Conservation (phyloP, 805 yeast genomes). For the Alloascoidea hylecoeti region DNA sequence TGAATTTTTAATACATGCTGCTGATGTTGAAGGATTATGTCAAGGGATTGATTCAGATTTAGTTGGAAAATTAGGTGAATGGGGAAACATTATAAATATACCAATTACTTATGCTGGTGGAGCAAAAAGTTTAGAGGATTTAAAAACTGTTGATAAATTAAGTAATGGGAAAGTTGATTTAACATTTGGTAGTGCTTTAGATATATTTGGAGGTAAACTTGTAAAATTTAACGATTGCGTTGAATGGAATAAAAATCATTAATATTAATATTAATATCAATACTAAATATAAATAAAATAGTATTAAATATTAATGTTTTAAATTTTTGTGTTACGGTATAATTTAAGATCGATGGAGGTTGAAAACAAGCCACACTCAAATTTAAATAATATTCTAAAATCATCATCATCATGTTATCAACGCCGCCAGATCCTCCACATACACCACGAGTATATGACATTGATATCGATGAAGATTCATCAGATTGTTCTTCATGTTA, state of each 20-base stretch:
- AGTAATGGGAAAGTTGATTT: constrained; percentile 80
- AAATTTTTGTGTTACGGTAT: no score
- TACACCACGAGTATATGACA: no score
- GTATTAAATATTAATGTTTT: no score
- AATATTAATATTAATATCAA: no score
- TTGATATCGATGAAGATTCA: no score
- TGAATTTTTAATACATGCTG: constrained; percentile 92
- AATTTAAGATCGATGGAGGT: no score
- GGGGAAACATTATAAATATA: constrained; percentile 36
- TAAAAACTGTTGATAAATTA: constrained; percentile 46
- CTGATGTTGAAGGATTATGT: constrained; percentile 96
- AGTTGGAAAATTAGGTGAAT: constrained; percentile 57
- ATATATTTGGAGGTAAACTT: constrained; percentile 82
- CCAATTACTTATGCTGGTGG: constrained; percentile 97
- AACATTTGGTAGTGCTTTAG: constrained; percentile 87
- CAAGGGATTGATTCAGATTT: constrained; percentile 79
- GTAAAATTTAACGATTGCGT: constrained; percentile 70
- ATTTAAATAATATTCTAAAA: no score
- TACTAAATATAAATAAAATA: no score
- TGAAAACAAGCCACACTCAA: no score
- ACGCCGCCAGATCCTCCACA: no score
- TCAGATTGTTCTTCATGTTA: no score
- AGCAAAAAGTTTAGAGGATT: constrained; percentile 61
- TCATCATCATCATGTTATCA: no score
- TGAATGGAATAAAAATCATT: constrained; percentile 44